Percentiles rank a stretch among this genome's conserved stretches.
These are phyloP conservation scores for Lactifluus piperatus DNA, from an alignment of 768 basidiomycete genomes.

Conservation along the genomic window DNA sequence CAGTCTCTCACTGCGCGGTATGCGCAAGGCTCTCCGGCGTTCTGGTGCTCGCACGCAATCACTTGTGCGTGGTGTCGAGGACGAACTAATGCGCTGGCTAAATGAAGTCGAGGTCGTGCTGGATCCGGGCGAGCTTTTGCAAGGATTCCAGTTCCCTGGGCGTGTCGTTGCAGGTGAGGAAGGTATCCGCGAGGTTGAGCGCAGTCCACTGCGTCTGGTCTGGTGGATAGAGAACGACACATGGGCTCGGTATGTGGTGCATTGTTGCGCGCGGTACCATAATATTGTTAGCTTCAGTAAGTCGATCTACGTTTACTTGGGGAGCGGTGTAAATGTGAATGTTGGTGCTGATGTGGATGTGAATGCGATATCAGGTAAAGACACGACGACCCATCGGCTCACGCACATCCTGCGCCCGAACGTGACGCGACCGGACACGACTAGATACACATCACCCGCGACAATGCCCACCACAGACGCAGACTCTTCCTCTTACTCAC, in stretches of 20 bases:
- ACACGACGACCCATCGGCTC: conserved; percentile 44
- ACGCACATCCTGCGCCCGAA: conserved; percentile 80
- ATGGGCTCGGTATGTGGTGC: conserved; percentile 73
- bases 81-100: conserved; percentile 57
- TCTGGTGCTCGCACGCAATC: conserved; percentile 50
- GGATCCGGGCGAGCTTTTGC: conserved; percentile 33
- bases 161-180: conserved; percentile 43
- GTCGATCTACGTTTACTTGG: conserved; percentile 28
- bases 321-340: neutral
- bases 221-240: conserved; percentile 67
- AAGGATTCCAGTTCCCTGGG: conserved; percentile 29
- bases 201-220: conserved; percentile 57
- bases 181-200: conserved; percentile 53
- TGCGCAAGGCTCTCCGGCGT: conserved; percentile 56
- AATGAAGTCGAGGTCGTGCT: conserved; percentile 45
- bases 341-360: neutral
- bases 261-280: conserved; percentile 75
- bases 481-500: conserved; percentile 43
- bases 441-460: conserved; percentile 37
- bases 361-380: conserved; percentile 45
- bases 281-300: conserved; percentile 75
- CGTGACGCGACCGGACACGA: conserved; percentile 48
- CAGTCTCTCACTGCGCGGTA: conserved; percentile 67
- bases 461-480: conserved; percentile 70
- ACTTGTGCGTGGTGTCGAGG: conserved; percentile 63